Evolutionary conservation across 2,329 filamentous ascomycete genomes (phyloP), one percentile per base, ranked within the genome.

Genomic region (Stagonosporopsis tanaceti): DNA sequence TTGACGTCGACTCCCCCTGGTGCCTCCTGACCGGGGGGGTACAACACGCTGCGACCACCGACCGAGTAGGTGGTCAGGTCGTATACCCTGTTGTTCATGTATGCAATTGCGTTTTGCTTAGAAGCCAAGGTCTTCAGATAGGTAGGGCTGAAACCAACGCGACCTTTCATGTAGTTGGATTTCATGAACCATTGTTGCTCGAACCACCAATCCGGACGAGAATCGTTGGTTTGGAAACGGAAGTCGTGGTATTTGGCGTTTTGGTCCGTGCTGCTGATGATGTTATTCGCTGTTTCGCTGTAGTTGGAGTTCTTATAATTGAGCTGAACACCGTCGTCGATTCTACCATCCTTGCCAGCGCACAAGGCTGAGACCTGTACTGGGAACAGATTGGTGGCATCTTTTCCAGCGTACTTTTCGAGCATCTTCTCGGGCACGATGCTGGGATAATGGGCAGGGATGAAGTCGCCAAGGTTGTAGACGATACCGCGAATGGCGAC

Each of bases 361-460:
- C 95, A 99, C 35, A 99, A 84, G 40, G 94, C 93, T 4, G 90
- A 96, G 15, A 99, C 94, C 75, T 99, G 95, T 0, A 99, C 84
- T 0, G 96, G 95, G 79, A 99, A 99, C 11, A 99, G 83, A 37
- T 85, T 82, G 22, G 91, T 96, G n/a, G 93, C 89, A 70, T 99
- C 96, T 40, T 87, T 79, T 50, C 95, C 95, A 45, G 90, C 93
- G 67, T 98, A 99, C 67, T 90, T 89, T 62, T 89, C 81, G 44
- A 98, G 78, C 7, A 82, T 78, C 61, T 87, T 87, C 32, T 82
- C 70, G 0, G 86, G 85, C 40, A 85, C 82, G 60, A 85, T 87
- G 15, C 79, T 82, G 6, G 92, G 93, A 73, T 96, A 97, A 74
- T 99, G 96, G 27, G 80, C 80, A 2, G 90, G 86, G 40, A 89